A percentile compares a stretch with the other conserved stretches of the same genome.
These are phyloP conservation scores for Ramularia endophylla DNA, from an alignment of 2,329 filamentous ascomycete species.

Conservation along the genomic window DNA sequence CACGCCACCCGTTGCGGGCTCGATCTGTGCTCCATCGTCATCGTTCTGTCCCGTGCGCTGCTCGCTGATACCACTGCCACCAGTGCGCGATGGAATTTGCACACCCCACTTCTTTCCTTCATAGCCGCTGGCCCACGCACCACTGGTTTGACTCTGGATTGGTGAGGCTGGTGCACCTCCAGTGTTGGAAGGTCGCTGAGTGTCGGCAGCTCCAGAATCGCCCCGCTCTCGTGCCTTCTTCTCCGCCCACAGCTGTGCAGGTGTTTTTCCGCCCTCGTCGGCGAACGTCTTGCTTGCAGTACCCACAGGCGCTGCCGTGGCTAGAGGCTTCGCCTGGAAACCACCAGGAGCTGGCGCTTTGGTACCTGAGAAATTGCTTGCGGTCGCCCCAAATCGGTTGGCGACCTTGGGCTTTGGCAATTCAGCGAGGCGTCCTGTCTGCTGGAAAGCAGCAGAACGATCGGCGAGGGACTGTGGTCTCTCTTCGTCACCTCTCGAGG, in stretches of 20 bases:
- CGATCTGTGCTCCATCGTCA: slow-evolving; percentile 41
- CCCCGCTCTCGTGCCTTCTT: slow-evolving; percentile 81
- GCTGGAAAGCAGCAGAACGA: slow-evolving; percentile 65
- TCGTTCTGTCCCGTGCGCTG: slow-evolving; percentile 58
- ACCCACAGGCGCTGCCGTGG: slow-evolving; percentile 59
- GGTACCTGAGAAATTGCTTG: slow-evolving; percentile 72
- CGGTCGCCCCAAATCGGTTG: slow-evolving; percentile 72
- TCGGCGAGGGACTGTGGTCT: slow-evolving; percentile 64
- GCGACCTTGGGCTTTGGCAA: slow-evolving; percentile 93
- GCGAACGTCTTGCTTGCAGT: slow-evolving; percentile 89
- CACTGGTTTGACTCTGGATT: slow-evolving; percentile 64
- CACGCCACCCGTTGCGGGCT: slow-evolving; percentile 58
- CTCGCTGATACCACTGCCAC: slow-evolving; percentile 52
- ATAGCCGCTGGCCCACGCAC: slow-evolving; percentile 90
- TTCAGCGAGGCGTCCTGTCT: slow-evolving; percentile 73
- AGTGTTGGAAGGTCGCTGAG: slow-evolving; percentile 36
- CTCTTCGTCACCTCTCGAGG: slow-evolving; percentile 44
- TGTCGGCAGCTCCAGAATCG: slow-evolving; percentile 46
- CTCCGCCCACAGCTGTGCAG: slow-evolving; percentile 94
- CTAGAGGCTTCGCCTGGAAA: slow-evolving; percentile 54
- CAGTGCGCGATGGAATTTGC: slow-evolving; percentile 68
- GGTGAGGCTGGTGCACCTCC: slow-evolving; percentile 38
- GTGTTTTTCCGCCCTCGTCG: slow-evolving; percentile 90
- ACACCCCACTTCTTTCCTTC: slow-evolving; percentile 83
- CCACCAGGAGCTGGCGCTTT: slow-evolving; percentile 76